phyloP scores from a whole-genome alignment of 352 stramenopile species.

The Pythium vanterpoolii region DNA sequence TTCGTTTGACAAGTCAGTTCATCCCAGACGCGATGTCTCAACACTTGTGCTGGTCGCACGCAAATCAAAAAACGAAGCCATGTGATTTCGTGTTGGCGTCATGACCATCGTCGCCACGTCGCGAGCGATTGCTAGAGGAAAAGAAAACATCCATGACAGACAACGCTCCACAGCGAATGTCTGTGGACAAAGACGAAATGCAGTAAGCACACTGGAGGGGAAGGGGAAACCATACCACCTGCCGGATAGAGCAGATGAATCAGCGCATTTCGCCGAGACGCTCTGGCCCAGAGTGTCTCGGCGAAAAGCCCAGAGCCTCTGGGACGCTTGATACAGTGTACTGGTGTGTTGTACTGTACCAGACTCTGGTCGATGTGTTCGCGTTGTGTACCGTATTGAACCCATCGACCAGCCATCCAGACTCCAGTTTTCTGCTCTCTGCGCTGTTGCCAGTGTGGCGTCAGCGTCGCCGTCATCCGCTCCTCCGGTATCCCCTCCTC shows the following conservation, averaged over 20 bases:
- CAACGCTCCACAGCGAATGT: constrained; percentile 5
- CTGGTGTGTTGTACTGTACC: too few species aligned
- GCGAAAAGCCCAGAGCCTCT: too few species aligned
- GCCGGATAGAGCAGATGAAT: too few species aligned
- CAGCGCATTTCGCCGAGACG: too few species aligned
- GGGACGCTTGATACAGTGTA: too few species aligned
- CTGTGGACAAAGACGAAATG: background rate
- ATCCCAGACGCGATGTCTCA: constrained; percentile 9
- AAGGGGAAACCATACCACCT: constrained; percentile 1
- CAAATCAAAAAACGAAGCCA: constrained; percentile 13
- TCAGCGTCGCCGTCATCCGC: background rate
- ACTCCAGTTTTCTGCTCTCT: background rate
- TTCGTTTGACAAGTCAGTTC: constrained; percentile 2
- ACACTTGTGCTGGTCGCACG: background rate
- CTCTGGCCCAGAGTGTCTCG: too few species aligned
- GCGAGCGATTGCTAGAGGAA: background rate
- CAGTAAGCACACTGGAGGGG: constrained; percentile 1
- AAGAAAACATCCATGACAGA: constrained; percentile 20
- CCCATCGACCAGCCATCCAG: too few species aligned
- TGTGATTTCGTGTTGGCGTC: background rate
- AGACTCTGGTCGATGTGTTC: too few species aligned
- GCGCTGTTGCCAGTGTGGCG: background rate
- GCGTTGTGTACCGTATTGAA: too few species aligned
- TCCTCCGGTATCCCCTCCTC: background rate
- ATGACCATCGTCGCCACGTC: constrained; percentile 4